phyloP scores from a whole-genome alignment of 1,284 basidiomycete species.

The Coniferiporia sulphurascens region DNA sequence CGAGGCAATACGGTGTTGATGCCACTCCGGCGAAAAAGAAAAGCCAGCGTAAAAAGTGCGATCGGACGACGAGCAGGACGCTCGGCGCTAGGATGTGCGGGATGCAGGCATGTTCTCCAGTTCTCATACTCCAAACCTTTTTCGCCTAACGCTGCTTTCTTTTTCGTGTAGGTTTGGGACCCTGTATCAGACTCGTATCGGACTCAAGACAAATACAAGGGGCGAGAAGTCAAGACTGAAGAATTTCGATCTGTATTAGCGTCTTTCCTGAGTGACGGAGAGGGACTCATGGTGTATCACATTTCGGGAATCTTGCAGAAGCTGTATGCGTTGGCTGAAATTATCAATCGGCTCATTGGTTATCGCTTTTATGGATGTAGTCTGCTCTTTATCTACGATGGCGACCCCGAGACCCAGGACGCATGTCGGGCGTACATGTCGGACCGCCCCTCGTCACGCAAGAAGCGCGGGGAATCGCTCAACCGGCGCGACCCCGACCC shows the following conservation, averaged over 20 bases:
- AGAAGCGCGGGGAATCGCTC: constrained; percentile 73
- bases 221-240: constrained; percentile 81
- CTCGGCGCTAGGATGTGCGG: constrained; percentile 94
- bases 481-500: constrained; percentile 43
- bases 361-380: constrained; percentile 99
- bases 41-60: constrained; percentile 98
- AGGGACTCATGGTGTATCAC: constrained; percentile 81
- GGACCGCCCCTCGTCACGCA: constrained; percentile 65
- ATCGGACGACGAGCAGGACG: constrained; percentile 88
- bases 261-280: constrained; percentile 85
- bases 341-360: constrained; percentile 82
- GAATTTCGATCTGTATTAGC: constrained; percentile 83
- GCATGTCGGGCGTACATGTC: constrained; percentile 54
- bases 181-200: constrained; percentile 75
- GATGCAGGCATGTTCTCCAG: constrained; percentile 83
- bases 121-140: no score
- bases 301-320: constrained; percentile 91
- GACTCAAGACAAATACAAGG: constrained; percentile 96
- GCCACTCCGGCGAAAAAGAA: constrained; percentile 91
- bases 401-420: constrained; percentile 83
- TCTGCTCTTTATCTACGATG: constrained; percentile 96
- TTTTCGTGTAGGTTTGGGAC: constrained; percentile 82
- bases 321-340: constrained; percentile 89
- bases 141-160: neutral
- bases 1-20: constrained; percentile 96